These are phyloP conservation scores for Lachancea mirantina DNA, from an alignment of 805 yeast species.

Conservation along the genomic window DNA sequence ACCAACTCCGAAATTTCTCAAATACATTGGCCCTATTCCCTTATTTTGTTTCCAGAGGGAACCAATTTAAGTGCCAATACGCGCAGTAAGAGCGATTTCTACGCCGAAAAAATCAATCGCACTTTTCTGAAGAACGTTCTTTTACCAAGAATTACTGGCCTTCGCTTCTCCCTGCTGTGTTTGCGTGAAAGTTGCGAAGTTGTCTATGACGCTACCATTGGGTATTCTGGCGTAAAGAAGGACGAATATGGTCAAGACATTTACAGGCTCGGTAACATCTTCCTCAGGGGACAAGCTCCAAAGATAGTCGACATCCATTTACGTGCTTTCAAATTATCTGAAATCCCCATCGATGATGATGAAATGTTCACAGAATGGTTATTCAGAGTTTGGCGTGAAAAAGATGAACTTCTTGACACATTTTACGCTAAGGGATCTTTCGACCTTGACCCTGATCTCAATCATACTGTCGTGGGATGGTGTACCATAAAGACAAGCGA, in stretches of 20 bases:
- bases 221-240: slow-evolving; percentile 61
- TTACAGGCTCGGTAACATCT: slow-evolving; percentile 58
- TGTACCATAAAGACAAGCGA: slow-evolving; percentile 20
- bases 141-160: slow-evolving; percentile 79
- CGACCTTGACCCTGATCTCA: slow-evolving; percentile 17
- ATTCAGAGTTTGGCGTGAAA: slow-evolving; percentile 61
- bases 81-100: slow-evolving; percentile 47
- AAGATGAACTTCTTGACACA: slow-evolving; percentile 62
- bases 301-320: slow-evolving; percentile 55
- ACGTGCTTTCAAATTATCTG: slow-evolving; percentile 46
- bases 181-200: slow-evolving; percentile 46
- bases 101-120: slow-evolving; percentile 44
- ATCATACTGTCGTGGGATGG: slow-evolving; percentile 15
- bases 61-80: slow-evolving; percentile 74
- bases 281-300: slow-evolving; percentile 69
- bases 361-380: slow-evolving; percentile 76
- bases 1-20: slow-evolving; percentile 13
- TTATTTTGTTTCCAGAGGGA: slow-evolving; percentile 89
- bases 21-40: slow-evolving; percentile 50
- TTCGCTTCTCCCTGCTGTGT: slow-evolving; percentile 55
- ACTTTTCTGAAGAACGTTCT: slow-evolving; percentile 55
- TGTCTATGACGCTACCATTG: slow-evolving; percentile 79
- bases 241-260: slow-evolving; percentile 70
- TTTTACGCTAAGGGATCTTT: slow-evolving; percentile 54
- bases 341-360: slow-evolving; percentile 53